Conservation (phyloP, 768 basidiomycete species). For the Exsudoporus frostii region DNA sequence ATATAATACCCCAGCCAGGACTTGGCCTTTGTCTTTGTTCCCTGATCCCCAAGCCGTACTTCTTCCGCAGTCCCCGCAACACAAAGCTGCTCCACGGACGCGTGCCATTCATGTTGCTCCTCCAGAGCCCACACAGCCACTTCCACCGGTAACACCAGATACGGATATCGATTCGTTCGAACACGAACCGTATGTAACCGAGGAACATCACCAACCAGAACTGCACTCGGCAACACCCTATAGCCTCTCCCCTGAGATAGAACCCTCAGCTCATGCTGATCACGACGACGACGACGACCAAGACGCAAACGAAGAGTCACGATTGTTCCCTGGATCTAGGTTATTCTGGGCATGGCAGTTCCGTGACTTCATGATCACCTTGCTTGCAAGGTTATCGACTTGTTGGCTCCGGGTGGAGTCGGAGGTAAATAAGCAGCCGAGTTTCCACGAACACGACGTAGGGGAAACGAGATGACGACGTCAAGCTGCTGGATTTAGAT, state of each 20-base stretch:
- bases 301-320: constrained; percentile 33
- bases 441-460: too few relatives aligned
- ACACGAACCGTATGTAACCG: constrained; percentile 26
- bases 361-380: too few relatives aligned
- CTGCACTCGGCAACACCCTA: constrained; percentile 22
- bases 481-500: too few relatives aligned
- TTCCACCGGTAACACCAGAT: constrained; percentile 23
- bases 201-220: constrained; percentile 15
- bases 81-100: not conserved
- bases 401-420: too few relatives aligned
- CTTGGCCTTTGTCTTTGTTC: constrained; percentile 5
- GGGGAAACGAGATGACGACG: too few relatives aligned
- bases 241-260: constrained; percentile 26
- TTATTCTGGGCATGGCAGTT: constrained; percentile 34
- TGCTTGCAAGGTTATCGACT: too few relatives aligned
- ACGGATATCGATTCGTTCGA: constrained; percentile 35
- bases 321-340: constrained; percentile 43
- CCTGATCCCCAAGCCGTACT: constrained; percentile 12
- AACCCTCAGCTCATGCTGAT: constrained; percentile 5
- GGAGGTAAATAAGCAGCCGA: too few relatives aligned
- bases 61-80: constrained; percentile 7
- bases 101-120: constrained; percentile 3
- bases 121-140: constrained; percentile 14
- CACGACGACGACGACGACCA: constrained; percentile 21
- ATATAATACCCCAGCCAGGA: constrained; percentile 5